Evolutionary conservation across 208 protist species (phyloP).

Genomic region (Crithidia bombi): DNA sequence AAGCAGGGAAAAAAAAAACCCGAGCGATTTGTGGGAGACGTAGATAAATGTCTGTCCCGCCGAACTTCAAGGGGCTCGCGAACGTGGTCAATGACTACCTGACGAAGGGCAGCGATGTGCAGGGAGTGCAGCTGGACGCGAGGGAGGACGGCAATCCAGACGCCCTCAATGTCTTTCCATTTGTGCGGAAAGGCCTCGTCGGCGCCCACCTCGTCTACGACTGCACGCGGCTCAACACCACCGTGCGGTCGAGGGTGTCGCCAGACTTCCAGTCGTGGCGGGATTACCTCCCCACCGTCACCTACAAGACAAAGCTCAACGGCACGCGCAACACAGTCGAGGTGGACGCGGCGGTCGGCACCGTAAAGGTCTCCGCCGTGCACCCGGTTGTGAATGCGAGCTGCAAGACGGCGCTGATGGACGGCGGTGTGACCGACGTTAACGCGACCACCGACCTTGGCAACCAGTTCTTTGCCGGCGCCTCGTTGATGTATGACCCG

Average conservation of each 20-base stretch:
- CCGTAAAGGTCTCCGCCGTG: conserved; percentile 37
- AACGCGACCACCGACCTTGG: conserved; percentile 52
- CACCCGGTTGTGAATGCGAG: conserved; percentile 48
- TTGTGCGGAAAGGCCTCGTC: conserved; percentile 35
- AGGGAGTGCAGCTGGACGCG: conserved; percentile 54
- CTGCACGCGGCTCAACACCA: conserved; percentile 21
- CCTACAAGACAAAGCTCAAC: conserved; percentile 23
- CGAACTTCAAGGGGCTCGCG: conserved; percentile 45
- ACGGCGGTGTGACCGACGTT: conserved; percentile 39
- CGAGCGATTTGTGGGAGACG: no score
- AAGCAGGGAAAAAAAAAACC: no score
- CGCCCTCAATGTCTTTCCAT: conserved; percentile 51
- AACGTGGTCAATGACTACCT: conserved; percentile 59
- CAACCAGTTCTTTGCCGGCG: conserved; percentile 38
- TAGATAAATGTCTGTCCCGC: conserved; percentile 30
- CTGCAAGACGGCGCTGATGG: conserved; percentile 26
- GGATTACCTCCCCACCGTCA: conserved; percentile 51
- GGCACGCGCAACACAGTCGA: conserved; percentile 14
- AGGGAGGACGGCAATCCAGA: conserved; percentile 27
- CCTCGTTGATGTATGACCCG: conserved; percentile 56
- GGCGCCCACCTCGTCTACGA: conserved; percentile 49
- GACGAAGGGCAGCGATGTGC: conserved; percentile 37
- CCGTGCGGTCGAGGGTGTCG: conserved; percentile 24
- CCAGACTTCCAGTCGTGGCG: conserved; percentile 30
- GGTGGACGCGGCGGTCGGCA: conserved; percentile 21